Evolutionary conservation across 2,329 filamentous ascomycete species (phyloP).

Genomic region (Hypoxylon sp.): DNA sequence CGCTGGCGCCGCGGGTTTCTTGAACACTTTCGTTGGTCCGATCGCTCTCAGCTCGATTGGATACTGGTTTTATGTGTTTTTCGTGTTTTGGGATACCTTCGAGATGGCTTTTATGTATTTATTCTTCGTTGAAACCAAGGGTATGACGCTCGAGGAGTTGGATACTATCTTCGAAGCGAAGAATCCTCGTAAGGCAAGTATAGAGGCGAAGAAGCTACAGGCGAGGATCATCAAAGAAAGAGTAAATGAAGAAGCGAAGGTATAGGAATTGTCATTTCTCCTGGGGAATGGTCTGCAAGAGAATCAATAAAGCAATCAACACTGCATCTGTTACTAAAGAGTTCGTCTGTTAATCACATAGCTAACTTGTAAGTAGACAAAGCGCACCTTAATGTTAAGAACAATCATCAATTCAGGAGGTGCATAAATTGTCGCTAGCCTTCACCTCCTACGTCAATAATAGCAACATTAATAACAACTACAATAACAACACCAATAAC

Average conservation of each 20-base stretch:
- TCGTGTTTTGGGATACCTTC: slow-evolving; percentile 56
- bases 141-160: slow-evolving; percentile 55
- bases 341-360: background rate
- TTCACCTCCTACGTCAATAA: background rate
- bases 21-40: slow-evolving; percentile 55
- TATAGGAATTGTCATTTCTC: background rate
- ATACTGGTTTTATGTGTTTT: slow-evolving; percentile 59
- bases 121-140: slow-evolving; percentile 57
- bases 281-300: background rate
- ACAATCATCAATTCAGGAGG: background rate
- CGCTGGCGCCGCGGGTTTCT: slow-evolving; percentile 56
- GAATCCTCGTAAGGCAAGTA: slow-evolving; percentile 55
- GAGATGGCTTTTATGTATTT: slow-evolving; percentile 56
- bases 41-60: slow-evolving; percentile 53
- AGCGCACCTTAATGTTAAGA: background rate
- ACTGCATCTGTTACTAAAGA: background rate
- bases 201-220: slow-evolving; percentile 51
- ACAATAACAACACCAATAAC: background rate
- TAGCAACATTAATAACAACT: background rate
- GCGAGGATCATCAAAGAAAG: slow-evolving; percentile 38
- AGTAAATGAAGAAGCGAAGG: background rate
- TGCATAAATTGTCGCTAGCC: background rate
- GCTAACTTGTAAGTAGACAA: too few relatives aligned
- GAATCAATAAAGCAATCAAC: background rate
- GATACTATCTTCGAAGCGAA: slow-evolving; percentile 57